Conservation (phyloP, 75 land plant genomes). For the Selaginella tamariscina region DNA sequence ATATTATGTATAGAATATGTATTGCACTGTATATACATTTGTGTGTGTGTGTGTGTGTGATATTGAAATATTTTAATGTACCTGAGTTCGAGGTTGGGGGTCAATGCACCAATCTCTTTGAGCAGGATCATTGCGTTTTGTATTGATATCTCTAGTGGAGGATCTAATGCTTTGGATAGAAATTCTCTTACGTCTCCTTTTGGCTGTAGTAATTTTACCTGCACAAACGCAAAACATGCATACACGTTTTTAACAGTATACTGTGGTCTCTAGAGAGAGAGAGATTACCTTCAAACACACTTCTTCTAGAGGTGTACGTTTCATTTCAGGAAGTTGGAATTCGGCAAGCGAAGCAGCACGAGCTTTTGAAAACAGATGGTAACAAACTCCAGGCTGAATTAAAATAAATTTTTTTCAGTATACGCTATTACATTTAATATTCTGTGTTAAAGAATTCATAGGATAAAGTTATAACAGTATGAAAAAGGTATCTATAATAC, state of each 20-base stretch:
- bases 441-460: too few relatives aligned
- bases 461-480: too few relatives aligned
- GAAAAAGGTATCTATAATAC: too few relatives aligned
- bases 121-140: constrained; percentile 55
- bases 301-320: constrained; percentile 83
- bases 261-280: too few relatives aligned
- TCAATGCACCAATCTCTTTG: constrained; percentile 73
- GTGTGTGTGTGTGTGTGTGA: too few relatives aligned
- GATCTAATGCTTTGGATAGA: constrained; percentile 60
- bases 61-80: too few relatives aligned
- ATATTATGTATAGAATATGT: too few relatives aligned
- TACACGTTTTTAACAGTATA: too few relatives aligned
- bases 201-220: constrained; percentile 80
- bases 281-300: constrained; percentile 83
- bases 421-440: too few relatives aligned
- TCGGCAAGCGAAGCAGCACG: constrained; percentile 57
- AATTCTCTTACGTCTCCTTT: constrained; percentile 43
- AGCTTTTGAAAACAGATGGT: constrained; percentile 71
- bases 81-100: too few relatives aligned
- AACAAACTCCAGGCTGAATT: constrained; percentile 84
- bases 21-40: too few relatives aligned
- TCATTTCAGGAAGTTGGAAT: constrained; percentile 86
- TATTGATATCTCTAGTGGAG: constrained; percentile 59
- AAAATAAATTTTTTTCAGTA: too few relatives aligned
- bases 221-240: constrained; percentile 12